Base-by-base conservation (phyloP, 1,139 yeast species). In the Kodamaea fungicola region DNA sequence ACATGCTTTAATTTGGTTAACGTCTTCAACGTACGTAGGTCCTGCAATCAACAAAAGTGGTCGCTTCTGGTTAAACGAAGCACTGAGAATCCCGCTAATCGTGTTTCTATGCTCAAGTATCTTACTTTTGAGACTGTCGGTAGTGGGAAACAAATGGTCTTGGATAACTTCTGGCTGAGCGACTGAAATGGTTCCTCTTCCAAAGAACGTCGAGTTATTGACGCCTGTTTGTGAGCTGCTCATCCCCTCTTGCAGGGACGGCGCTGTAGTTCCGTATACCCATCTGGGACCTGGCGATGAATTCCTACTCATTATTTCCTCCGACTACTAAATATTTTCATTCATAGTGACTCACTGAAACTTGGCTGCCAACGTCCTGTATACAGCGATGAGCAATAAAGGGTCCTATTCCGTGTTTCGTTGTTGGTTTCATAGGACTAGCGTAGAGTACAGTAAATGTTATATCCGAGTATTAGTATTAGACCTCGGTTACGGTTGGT, bases 91-190 rank as follows among this genome's bases (percentile, higher is more conserved):
- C 4, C 37, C 31, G 9, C 45, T 34, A 2, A 59, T 33, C 2
- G 32, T 40, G 6, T 45, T 34, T 39, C 66, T 45, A 33, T 56
- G 48, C 2, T 33, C 32, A 12, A 63, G 46, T n/a, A 70, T 61
- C 33, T 61, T 61, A 3, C 44, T 30, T 27, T 61, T 52, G 22
- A 66, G 45, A 1, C 32, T 40, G 9, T 54, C 55, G 12, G 61
- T 46, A 3, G 56, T 52, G 1, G 77, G 76, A 35, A 59, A 64
- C 31, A 72, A 46, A 32, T 62, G 60, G 36, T 62, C 64, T 42
- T 70, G 76, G 8, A 71, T 56, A 10, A 71, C 66, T 42, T 71
- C 76, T 1, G 78, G 77, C 45, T 67, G 74, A 2, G 73, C 62
- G 19, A 69, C 55, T 2, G 68, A 61, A 32, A 61, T 53, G 5